A percentile compares a stretch with the other conserved stretches of the same genome.
Conservation (phyloP, 192 early-diverging fungal species). For the Coemansia sp. region DNA sequence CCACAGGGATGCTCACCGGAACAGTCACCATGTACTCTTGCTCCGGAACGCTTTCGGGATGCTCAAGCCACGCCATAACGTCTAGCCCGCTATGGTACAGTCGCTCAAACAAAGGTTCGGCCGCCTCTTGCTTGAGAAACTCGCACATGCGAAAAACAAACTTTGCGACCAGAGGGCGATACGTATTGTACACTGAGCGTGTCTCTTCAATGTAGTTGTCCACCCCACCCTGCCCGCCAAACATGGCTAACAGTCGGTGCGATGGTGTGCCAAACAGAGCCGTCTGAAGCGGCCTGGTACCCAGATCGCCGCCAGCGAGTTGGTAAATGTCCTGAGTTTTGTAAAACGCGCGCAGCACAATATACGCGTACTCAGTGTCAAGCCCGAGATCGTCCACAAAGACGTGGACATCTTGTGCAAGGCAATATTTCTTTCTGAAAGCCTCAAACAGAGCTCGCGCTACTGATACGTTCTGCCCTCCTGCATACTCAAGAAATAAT, state of each 20-base stretch:
- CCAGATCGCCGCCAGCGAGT: background rate
- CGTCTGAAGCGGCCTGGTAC: constrained; percentile 9
- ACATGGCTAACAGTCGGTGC: constrained; percentile 76
- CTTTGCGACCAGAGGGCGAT: constrained; percentile 65
- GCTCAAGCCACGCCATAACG: constrained; percentile 76
- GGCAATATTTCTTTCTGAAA: constrained; percentile 7
- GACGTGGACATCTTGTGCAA: constrained; percentile 3
- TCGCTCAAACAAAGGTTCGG: constrained; percentile 56
- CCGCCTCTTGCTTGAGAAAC: constrained; percentile 71
- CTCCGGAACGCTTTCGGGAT: constrained; percentile 67
- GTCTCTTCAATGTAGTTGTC: constrained; percentile 84
- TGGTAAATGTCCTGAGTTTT: background rate
- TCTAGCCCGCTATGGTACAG: constrained; percentile 71
- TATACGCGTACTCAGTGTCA: background rate
- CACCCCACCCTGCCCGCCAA: constrained; percentile 93
- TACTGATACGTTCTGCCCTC: background rate
- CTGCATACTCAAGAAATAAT: constrained; percentile 3
- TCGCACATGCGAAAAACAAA: constrained; percentile 70
- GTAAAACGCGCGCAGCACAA: constrained; percentile 25
- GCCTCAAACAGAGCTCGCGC: constrained; percentile 5
- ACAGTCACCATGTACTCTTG: constrained; percentile 74
- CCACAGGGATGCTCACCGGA: constrained; percentile 80
- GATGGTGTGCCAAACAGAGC: constrained; percentile 62
- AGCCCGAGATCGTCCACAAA: background rate
- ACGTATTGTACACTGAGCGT: constrained; percentile 66